Conservation (phyloP, 1,284 basidiomycete genomes). For the Ganoderma boninense region DNA sequence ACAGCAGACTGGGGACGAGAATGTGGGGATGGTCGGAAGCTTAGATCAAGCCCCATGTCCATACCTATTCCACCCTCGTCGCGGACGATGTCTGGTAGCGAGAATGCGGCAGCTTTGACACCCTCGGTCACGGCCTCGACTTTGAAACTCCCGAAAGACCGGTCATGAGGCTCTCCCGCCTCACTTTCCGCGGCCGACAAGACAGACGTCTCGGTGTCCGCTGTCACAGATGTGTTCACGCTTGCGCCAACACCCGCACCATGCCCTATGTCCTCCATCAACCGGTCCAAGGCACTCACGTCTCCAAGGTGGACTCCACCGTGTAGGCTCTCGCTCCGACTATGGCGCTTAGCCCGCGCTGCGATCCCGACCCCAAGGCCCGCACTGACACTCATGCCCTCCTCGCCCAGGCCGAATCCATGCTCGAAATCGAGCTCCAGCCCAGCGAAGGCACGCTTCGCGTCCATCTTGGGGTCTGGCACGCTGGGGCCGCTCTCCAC, state of each 20-base stretch:
- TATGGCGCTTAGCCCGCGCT: conserved; percentile 17
- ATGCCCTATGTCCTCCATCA: conserved; percentile 79
- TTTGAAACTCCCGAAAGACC: conserved; percentile 33
- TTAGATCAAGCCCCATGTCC: conserved; percentile 28
- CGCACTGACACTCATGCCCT: conserved; percentile 28
- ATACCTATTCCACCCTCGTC: conserved; percentile 36
- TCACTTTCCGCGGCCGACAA: conserved; percentile 10
- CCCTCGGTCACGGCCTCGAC: conserved; percentile 46
- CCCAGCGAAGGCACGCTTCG: conserved; percentile 33
- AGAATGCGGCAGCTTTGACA: conserved; percentile 42
- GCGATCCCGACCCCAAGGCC: conserved; percentile 32
- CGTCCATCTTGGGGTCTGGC: conserved; percentile 24
- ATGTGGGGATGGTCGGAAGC: neutral
- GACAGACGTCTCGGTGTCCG: conserved; percentile 12
- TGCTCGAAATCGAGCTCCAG: conserved; percentile 39
- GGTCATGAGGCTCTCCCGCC: conserved; percentile 21
- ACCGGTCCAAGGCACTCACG: conserved; percentile 80
- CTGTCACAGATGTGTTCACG: conserved; percentile 18
- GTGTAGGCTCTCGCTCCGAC: conserved; percentile 13
- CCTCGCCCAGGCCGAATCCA: conserved; percentile 30
- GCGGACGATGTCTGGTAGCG: conserved; percentile 38
- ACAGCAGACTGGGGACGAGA: neutral
- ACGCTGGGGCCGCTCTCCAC: neutral
- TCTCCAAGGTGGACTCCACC: conserved; percentile 61
- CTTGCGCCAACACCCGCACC: conserved; percentile 29